These are phyloP conservation scores for Pelargonium australe DNA, from an alignment of 441 rosid species.

Conservation along the genomic window DNA sequence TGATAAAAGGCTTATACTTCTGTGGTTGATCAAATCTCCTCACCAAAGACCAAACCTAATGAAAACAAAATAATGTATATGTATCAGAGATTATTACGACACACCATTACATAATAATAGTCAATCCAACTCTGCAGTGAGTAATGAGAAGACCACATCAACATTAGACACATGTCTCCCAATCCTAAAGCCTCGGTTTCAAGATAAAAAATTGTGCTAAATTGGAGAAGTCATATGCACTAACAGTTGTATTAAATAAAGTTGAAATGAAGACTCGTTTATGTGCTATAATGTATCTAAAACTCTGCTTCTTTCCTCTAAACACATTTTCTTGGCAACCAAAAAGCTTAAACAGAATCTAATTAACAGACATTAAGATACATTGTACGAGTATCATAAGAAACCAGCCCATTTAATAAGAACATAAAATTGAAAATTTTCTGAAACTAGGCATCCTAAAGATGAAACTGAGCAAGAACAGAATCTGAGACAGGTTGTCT, in stretches of 20 bases:
- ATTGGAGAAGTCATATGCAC: constrained; percentile 1
- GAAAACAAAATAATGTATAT: not conserved
- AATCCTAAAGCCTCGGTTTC: not conserved
- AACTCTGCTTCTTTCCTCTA: not conserved
- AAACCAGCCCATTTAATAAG: not conserved
- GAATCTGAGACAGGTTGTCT: not conserved
- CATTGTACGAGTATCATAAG: not conserved
- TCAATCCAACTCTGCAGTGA: not conserved
- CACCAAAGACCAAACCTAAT: constrained; percentile 5
- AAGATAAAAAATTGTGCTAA: not conserved
- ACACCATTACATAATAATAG: too few species aligned
- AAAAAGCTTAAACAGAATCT: not conserved
- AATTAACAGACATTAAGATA: constrained; percentile 3
- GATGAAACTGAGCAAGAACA: not conserved
- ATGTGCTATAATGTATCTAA: not conserved
- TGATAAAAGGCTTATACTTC: constrained; percentile 10
- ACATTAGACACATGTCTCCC: not conserved
- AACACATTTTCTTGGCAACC: not conserved
- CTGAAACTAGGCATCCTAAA: not conserved
- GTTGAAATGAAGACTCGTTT: not conserved
- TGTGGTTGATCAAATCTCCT: constrained; percentile 2
- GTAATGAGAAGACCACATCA: not conserved
- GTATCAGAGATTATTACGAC: not conserved
- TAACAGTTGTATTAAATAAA: not conserved
- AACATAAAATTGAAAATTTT: not conserved